Evolutionary conservation across 1,284 basidiomycete species (phyloP).

Genomic region (Lentinula novae-zelandiae): DNA sequence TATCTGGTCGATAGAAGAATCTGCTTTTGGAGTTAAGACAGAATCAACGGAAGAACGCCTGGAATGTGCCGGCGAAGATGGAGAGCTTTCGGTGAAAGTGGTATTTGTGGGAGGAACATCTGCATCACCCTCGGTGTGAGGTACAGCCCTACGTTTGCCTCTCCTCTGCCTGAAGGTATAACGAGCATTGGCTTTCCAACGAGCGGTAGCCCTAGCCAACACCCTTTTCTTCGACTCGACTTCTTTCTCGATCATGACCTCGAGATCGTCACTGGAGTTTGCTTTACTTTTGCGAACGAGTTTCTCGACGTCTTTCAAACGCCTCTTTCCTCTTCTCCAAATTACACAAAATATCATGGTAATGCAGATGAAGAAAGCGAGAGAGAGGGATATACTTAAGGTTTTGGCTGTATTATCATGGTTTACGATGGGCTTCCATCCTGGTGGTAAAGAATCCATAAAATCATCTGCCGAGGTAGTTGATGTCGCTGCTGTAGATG

Average conservation of each 20-base stretch:
- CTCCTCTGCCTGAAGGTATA: slow-evolving; percentile 53
- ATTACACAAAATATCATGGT: slow-evolving; percentile 54
- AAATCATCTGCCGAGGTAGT: slow-evolving; percentile 22
- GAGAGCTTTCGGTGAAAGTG: neutral
- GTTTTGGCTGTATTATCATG: slow-evolving; percentile 45
- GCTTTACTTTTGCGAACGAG: slow-evolving; percentile 23
- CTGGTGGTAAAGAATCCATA: slow-evolving; percentile 47
- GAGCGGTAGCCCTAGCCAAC: slow-evolving; percentile 57
- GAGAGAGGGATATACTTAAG: slow-evolving; percentile 53
- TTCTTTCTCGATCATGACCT: slow-evolving; percentile 37
- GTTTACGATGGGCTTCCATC: slow-evolving; percentile 42
- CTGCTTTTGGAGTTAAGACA: neutral
- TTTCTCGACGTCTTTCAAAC: slow-evolving; percentile 36
- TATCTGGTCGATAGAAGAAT: neutral
- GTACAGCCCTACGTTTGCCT: slow-evolving; percentile 31
- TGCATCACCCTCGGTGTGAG: slow-evolving; percentile 23
- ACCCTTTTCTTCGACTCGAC: slow-evolving; percentile 47
- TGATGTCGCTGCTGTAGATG: neutral
- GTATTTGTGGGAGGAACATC: neutral
- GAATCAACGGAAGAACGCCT: slow-evolving; percentile 22
- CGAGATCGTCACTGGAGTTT: slow-evolving; percentile 25
- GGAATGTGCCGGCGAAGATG: slow-evolving; percentile 20
- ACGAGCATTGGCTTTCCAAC: slow-evolving; percentile 60
- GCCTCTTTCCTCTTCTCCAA: slow-evolving; percentile 49
- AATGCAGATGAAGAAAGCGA: slow-evolving; percentile 52